phyloP scores from a whole-genome alignment of 2,329 filamentous ascomycete genomes.

The Rutstroemia sp. region DNA sequence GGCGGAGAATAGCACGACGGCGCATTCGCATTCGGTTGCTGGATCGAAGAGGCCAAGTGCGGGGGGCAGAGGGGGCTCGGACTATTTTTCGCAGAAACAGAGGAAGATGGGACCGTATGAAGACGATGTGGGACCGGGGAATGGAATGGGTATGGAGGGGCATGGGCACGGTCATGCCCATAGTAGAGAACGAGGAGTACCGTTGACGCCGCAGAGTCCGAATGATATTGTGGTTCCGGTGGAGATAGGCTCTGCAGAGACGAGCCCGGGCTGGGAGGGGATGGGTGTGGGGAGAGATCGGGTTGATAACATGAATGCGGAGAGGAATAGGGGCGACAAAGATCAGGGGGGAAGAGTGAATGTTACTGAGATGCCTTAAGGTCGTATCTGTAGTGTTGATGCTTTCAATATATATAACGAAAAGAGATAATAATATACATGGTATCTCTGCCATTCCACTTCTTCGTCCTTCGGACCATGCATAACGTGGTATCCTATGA shows the following conservation, averaged over 20 bases:
- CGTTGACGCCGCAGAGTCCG: conserved; percentile 38
- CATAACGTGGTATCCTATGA: too few relatives aligned
- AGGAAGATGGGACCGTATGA: conserved; percentile 35
- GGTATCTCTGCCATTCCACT: too few relatives aligned
- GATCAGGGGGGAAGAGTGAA: too few relatives aligned
- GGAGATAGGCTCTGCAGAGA: conserved; percentile 41
- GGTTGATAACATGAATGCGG: too few relatives aligned
- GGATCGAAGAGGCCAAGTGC: conserved; percentile 6
- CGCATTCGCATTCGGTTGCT: conserved; percentile 9
- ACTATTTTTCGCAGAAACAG: conserved; percentile 26
- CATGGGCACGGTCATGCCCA: conserved; percentile 15
- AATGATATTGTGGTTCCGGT: conserved; percentile 44
- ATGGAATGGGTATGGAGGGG: too few relatives aligned
- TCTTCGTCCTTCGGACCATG: too few relatives aligned
- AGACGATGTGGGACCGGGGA: conserved; percentile 9
- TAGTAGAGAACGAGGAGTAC: conserved; percentile 31
- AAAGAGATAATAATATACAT: too few relatives aligned
- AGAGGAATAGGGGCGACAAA: too few relatives aligned
- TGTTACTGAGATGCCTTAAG: too few relatives aligned
- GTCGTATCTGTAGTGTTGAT: too few relatives aligned
- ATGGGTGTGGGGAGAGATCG: neutral
- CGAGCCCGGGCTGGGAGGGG: neutral
- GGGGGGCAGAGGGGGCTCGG: conserved; percentile 8
- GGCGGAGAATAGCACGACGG: conserved; percentile 1
- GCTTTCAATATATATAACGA: too few relatives aligned